Conservation (phyloP, 345 rosid genomes). For the Brassica carinata region DNA sequence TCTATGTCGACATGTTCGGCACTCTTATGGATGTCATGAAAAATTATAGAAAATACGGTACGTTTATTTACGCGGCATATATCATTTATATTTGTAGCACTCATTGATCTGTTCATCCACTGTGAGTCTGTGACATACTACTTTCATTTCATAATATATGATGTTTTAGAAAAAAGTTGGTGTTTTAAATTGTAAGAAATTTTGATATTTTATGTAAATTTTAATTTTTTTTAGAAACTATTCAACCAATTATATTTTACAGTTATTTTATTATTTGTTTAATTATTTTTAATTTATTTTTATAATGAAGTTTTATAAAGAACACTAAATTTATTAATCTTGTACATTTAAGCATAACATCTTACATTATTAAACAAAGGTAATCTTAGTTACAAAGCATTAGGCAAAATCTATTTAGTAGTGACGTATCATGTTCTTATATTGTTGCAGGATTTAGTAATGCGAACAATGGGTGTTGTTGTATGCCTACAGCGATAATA, state of each 20-base stretch:
- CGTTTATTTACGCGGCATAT: constrained; percentile 9
- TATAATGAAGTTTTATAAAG: background rate
- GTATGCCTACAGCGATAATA: constrained; percentile 21
- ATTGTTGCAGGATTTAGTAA: constrained; percentile 34
- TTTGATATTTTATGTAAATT: background rate
- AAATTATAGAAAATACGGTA: constrained; percentile 58
- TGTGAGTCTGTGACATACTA: background rate
- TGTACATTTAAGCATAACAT: background rate
- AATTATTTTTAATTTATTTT: background rate
- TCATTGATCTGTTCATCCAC: background rate
- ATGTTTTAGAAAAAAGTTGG: background rate
- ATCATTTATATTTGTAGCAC: background rate
- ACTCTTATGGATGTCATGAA: constrained; percentile 56
- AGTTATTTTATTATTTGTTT: background rate
- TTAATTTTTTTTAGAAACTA: background rate
- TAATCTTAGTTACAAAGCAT: background rate
- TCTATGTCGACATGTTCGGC: constrained; percentile 55
- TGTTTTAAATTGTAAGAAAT: background rate
- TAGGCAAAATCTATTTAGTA: background rate
- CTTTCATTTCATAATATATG: background rate
- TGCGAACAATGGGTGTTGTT: constrained; percentile 36
- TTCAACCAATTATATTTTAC: background rate
- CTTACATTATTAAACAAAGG: background rate
- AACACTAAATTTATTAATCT: background rate
- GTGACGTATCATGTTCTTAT: background rate